Conservation (phyloP, 176 grass and related monocot species). For the Oryza glumipatula region DNA sequence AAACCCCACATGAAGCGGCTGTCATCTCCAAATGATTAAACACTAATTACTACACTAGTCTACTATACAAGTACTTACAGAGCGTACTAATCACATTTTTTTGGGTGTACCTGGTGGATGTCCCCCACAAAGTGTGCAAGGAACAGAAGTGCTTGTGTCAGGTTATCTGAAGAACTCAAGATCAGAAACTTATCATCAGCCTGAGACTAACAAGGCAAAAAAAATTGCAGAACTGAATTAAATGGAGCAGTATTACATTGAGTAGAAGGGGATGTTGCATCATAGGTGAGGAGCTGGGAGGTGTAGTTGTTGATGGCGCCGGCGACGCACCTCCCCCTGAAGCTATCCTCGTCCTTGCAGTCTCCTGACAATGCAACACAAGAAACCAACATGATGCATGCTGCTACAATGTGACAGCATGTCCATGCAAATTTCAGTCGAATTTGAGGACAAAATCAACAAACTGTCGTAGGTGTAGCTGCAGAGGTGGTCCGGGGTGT, state of each 20-base stretch:
- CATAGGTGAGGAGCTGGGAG: constrained; percentile 59
- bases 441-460: neutral
- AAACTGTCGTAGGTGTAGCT: constrained; percentile 61
- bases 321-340: constrained; percentile 61
- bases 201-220: neutral
- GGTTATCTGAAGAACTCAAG: constrained; percentile 44
- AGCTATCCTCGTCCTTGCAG: constrained; percentile 65
- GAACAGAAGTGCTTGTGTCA: constrained; percentile 72
- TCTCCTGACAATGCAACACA: constrained; percentile 38
- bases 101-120: constrained; percentile 65
- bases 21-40: neutral
- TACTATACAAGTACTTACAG: too few relatives aligned
- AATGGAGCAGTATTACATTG: constrained; percentile 37
- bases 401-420: neutral
- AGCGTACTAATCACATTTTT: neutral
- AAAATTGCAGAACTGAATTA: neutral
- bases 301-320: constrained; percentile 82
- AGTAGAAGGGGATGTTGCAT: constrained; percentile 3
- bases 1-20: constrained; percentile 79
- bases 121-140: constrained; percentile 74
- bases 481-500: constrained; percentile 64
- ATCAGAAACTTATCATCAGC: neutral
- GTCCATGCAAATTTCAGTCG: neutral
- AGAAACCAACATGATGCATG: neutral
- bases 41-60: too few relatives aligned